Evolutionary conservation across 345 rosid species (phyloP).

Genomic region (Lenwebbia sp.): DNA sequence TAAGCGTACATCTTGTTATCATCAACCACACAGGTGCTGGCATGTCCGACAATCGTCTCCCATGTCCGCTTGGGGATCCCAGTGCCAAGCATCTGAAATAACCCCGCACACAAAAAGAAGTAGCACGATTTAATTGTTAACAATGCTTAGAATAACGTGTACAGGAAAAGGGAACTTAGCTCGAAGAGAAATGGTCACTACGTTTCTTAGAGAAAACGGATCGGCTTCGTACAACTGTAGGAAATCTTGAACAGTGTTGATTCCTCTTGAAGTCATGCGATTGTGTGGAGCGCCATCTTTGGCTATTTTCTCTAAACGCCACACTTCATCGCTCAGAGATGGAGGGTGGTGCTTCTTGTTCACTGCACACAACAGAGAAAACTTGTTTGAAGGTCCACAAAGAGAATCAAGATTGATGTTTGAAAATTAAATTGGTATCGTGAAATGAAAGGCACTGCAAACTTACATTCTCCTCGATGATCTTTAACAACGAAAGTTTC

Average conservation of each 20-base stretch:
- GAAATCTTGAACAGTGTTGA: constrained; percentile 15
- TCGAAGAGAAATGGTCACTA: constrained; percentile 8
- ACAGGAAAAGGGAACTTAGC: not conserved
- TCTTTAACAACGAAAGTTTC: constrained; percentile 29
- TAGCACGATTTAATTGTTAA: not conserved
- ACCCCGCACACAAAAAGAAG: not conserved
- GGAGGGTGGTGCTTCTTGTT: constrained; percentile 38
- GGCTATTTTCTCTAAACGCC: constrained; percentile 31
- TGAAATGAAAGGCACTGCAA: not conserved
- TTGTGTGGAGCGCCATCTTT: constrained; percentile 17
- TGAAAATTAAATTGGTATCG: not conserved
- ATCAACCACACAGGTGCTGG: constrained; percentile 38
- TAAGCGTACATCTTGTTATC: constrained; percentile 33
- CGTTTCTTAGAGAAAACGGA: constrained; percentile 15
- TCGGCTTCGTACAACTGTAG: constrained; percentile 6
- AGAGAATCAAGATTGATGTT: not conserved
- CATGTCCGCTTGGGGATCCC: constrained; percentile 34
- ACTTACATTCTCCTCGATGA: constrained; percentile 27
- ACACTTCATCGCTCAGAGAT: constrained; percentile 13
- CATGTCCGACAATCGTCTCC: constrained; percentile 55
- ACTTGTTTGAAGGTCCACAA: not conserved
- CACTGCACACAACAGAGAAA: constrained; percentile 6
- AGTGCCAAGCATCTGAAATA: constrained; percentile 32
- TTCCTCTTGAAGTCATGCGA: constrained; percentile 4
- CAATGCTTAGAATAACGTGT: not conserved